Base-by-base conservation (phyloP, 2,329 filamentous ascomycete genomes). In the Paraconiothyrium brasiliense region DNA sequence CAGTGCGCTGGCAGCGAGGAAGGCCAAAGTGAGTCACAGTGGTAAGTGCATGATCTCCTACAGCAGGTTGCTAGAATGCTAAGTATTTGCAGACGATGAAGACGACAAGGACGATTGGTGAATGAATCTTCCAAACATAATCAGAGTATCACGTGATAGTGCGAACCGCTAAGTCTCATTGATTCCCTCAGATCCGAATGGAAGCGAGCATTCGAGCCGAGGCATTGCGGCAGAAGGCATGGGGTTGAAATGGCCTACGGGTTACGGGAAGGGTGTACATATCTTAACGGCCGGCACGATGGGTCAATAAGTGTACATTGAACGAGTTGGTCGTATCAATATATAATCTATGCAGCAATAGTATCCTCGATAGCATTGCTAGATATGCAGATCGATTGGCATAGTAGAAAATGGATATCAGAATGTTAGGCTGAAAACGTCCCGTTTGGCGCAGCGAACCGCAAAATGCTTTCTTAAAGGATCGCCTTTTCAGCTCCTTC, bases 1-100 rank as follows among this genome's bases (percentile, higher is more conserved):
- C 24, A 92, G 91, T 81, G 94, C 93, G 51, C 81, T 97, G 70
- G 92, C 92, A 62, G 90, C 88, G 81, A 86, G 94, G 78, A 97
- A 97, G 84, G 89, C 93, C 79, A 97, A 97, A 84, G 94, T 97
- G 77, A 92, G 92, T 81, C 90, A 92, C 78, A 97, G 92, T 84
- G 94, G 94, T 97, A 88, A 88, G 71, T 72, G 9, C 13, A 55
- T 56, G 24, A 57, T 59, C 46, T 27, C 52, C 41, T 13, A 54
- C 60, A 65, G 54, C 50, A 47, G 5, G 37, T 27, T 57, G 22
- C 46, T n/a, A 34, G 46, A 44, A 58, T 71, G 61, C 73, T 80
- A 70, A 80, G 63, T 24, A 22, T 39, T 24, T 65, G 37, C 67
- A 93, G 91, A 94, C 82, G 91, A 93, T 69, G 91, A 93, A 78